Evolutionary conservation across 257 asterid genomes (phyloP).

Genomic region (Capsicum chinense): DNA sequence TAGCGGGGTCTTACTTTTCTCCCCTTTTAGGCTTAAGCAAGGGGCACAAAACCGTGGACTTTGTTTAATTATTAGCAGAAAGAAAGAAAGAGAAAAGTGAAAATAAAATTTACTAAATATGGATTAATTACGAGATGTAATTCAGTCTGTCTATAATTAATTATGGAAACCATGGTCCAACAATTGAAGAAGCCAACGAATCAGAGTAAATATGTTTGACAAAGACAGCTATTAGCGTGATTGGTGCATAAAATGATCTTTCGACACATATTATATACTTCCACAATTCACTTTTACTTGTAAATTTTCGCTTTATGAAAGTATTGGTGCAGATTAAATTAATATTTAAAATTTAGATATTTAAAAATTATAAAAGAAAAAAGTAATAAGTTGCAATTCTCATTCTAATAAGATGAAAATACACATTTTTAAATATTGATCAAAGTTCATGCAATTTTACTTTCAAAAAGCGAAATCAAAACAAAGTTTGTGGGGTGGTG

Average conservation of each 20-base stretch:
- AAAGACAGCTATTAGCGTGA: constrained; percentile 29
- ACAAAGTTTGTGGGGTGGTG: no score
- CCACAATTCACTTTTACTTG: no score
- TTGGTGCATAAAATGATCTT: constrained; percentile 1
- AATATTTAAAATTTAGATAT: no score
- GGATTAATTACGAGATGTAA: neutral
- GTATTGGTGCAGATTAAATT: no score
- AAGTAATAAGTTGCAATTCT: no score
- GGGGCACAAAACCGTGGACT: neutral
- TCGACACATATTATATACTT: neutral
- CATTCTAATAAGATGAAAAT: no score
- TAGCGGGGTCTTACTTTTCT: neutral
- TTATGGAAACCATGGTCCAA: neutral
- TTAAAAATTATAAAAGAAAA: no score
- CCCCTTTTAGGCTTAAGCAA: neutral
- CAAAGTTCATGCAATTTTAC: no score
- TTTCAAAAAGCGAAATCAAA: no score
- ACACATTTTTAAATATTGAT: no score
- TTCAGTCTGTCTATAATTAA: neutral
- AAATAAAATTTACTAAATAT: neutral
- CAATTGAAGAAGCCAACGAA: neutral
- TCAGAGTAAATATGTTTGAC: neutral
- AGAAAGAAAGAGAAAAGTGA: neutral
- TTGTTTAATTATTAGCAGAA: neutral
- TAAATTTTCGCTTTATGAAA: no score